Evolutionary conservation across 176 grass and related monocot genomes (phyloP), one percentile per base, ranked within the genome.

Genomic region (Musa acuminata): DNA sequence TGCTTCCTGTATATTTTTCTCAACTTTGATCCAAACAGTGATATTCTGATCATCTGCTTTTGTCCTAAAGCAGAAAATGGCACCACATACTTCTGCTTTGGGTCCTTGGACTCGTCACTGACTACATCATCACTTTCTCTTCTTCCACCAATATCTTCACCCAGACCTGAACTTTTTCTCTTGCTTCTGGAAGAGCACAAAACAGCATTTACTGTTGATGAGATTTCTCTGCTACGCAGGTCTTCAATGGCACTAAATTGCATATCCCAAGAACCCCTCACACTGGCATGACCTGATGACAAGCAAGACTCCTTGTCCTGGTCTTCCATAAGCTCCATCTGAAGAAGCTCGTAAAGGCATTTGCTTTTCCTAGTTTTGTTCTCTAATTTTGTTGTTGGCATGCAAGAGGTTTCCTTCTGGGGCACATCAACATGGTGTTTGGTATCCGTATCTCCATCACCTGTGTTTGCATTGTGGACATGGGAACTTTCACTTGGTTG

Each of bases 1-100:
- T 91, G 84, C 11, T 85, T 96, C 79, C 77, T 85, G 75, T 96
- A 96, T 86, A 96, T 85, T 78, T 91, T 96, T 75, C 88, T 91
- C 64, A 96, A 54, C 82, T 83, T 90, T 48, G 79, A 77, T 16
- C 88, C 81, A 29, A 87, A 79, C 70, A 90, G n/a, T 73, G 83
- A 84, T 52, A 67, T 84, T 74, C 76, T 77, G 1, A 76, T 62
- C 23, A 77, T 76, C 78, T 87, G 82, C 23, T 83, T 91, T 60
- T 79, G 84, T 78, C 72, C 86, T 69, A 53, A 72, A 68, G 77
- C 68, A 52, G 84, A 89, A 17, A 82, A 78, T 63, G 84, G 75
- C 67, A 80, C 85, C 26, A 80, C 17, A 12, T 84, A 86, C 63
- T 71, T 80, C 22, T 69, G 75, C 60, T 81, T 79, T 53, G 64